A percentile compares a stretch with the other conserved stretches of the same genome.
phyloP scores from a whole-genome alignment of 177 flowering plant species.

The Vitis hybrid region DNA sequence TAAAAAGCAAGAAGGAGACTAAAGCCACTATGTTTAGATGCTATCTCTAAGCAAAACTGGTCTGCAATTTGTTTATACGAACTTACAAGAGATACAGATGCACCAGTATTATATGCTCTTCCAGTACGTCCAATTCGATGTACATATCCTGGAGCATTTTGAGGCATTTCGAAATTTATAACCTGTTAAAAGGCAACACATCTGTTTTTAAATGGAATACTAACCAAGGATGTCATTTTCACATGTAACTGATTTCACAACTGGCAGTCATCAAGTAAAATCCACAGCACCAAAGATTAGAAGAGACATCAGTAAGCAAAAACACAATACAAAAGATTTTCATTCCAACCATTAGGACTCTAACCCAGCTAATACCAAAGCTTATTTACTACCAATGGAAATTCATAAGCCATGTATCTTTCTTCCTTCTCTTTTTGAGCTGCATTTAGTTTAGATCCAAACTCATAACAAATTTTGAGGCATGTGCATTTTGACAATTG shows the following conservation, averaged over 20 bases:
- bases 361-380: too few species aligned
- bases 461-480: too few species aligned
- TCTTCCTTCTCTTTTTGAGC: too few species aligned
- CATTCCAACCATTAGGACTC: too few species aligned
- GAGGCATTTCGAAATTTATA: slow-evolving; percentile 90
- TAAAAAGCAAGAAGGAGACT: background rate
- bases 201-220: background rate
- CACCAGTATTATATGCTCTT: slow-evolving; percentile 83
- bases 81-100: slow-evolving; percentile 91
- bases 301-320: too few species aligned
- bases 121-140: slow-evolving; percentile 99
- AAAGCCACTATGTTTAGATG: background rate
- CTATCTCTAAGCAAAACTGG: background rate
- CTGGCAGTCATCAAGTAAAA: too few species aligned
- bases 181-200: slow-evolving; percentile 46
- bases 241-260: background rate
- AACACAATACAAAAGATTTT: too few species aligned
- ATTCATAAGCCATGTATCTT: too few species aligned
- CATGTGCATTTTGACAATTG: too few species aligned
- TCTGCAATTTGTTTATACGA: background rate
- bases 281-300: too few species aligned
- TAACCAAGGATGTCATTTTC: background rate
- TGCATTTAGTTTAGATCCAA: too few species aligned
- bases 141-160: slow-evolving; percentile 67
- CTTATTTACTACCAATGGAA: too few species aligned